Percentiles rank a stretch among this genome's conserved stretches.
phyloP scores from a whole-genome alignment of 306 rosid genomes.

The Acmispon strigosus region DNA sequence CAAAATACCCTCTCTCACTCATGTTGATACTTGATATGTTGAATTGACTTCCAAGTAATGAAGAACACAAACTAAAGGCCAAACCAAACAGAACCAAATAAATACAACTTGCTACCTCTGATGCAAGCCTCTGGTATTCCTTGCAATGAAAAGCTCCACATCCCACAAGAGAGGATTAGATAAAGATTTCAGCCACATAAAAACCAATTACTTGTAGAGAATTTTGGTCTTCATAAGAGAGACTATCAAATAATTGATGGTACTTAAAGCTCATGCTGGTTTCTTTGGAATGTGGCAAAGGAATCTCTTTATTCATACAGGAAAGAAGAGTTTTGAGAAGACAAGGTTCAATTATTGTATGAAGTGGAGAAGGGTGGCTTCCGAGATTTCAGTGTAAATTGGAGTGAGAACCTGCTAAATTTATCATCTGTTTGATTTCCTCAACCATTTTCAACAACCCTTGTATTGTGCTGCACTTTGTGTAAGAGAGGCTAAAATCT shows the following conservation, averaged over 20 bases:
- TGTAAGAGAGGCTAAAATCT: too few species aligned
- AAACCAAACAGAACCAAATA: neutral
- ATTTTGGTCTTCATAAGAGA: neutral
- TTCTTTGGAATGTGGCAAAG: conserved; percentile 26
- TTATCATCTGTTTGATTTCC: conserved; percentile 30
- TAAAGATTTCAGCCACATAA: neutral
- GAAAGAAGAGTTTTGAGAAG: conserved; percentile 16
- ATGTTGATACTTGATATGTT: neutral
- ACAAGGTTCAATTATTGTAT: conserved; percentile 24
- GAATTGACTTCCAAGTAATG: neutral
- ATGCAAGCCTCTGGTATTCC: neutral
- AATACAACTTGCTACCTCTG: conserved; percentile 15
- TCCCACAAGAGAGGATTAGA: neutral
- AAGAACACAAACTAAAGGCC: neutral
- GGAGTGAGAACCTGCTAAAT: neutral
- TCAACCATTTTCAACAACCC: too few species aligned
- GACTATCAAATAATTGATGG: neutral
- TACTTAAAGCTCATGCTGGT: neutral
- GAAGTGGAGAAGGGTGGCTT: conserved; percentile 41
- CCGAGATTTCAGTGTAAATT: neutral
- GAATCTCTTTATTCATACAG: conserved; percentile 21
- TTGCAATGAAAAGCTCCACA: neutral
- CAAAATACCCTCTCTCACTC: neutral
- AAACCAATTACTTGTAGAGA: neutral
- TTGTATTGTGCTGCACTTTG: too few species aligned